A percentile compares a stretch with the other conserved stretches of the same genome.
Evolutionary conservation across 2,329 filamentous ascomycete genomes (phyloP).

Genomic region (Microsporum audouinii): DNA sequence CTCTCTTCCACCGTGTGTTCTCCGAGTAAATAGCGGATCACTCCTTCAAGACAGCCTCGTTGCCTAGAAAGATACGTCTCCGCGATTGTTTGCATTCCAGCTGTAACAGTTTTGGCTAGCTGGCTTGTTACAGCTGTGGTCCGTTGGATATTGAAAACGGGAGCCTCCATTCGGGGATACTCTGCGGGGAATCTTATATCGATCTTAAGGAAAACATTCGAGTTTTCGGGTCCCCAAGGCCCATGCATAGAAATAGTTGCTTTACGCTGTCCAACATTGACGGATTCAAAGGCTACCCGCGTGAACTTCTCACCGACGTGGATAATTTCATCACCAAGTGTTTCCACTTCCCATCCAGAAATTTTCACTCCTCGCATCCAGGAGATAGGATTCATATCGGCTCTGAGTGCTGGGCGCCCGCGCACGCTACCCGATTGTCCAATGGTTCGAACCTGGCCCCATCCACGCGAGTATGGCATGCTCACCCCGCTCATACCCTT

Average conservation of each 20-base stretch:
- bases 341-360: slow-evolving; percentile 42
- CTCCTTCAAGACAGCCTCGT: slow-evolving; percentile 48
- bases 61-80: slow-evolving; percentile 41
- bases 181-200: slow-evolving; percentile 47
- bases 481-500: slow-evolving; percentile 40
- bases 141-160: slow-evolving; percentile 45
- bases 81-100: slow-evolving; percentile 45
- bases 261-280: slow-evolving; percentile 44
- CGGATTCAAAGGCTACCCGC: slow-evolving; percentile 49
- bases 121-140: slow-evolving; percentile 46
- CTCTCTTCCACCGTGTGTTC: slow-evolving; percentile 49
- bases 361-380: slow-evolving; percentile 58
- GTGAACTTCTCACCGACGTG: slow-evolving; percentile 50
- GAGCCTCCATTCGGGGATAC: slow-evolving; percentile 43
- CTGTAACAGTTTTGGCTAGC: slow-evolving; percentile 38
- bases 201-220: slow-evolving; percentile 45
- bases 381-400: slow-evolving; percentile 47
- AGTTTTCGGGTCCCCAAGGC: slow-evolving; percentile 46
- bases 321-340: slow-evolving; percentile 50
- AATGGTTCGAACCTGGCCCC: slow-evolving; percentile 36
- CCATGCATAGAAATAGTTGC: slow-evolving; percentile 48
- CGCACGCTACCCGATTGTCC: slow-evolving; percentile 40
- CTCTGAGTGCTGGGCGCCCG: slow-evolving; percentile 36
- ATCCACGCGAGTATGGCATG: slow-evolving; percentile 42
- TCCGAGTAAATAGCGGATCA: slow-evolving; percentile 50